Conservation (phyloP, 495 filamentous ascomycete genomes). For the Aspergillus diversus region DNA sequence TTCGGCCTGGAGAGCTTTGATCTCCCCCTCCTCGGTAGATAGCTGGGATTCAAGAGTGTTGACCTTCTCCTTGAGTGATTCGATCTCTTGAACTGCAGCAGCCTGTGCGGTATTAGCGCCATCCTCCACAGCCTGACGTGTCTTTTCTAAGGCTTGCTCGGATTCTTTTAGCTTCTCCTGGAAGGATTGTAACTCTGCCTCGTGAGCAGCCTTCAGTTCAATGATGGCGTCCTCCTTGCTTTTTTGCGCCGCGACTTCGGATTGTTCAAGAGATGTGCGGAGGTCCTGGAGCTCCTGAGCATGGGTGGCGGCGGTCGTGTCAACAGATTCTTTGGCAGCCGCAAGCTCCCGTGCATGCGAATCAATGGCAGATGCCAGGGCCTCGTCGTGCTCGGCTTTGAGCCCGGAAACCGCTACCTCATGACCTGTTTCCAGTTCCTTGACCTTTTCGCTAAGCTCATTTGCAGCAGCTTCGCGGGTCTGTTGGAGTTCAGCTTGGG, state of each 20-base stretch:
- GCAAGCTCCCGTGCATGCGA: constrained; percentile 44
- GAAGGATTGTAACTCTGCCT: constrained; percentile 38
- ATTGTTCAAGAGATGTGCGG: constrained; percentile 44
- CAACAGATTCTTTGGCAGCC: constrained; percentile 37
- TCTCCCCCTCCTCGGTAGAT: constrained; percentile 40
- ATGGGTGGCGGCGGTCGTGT: constrained; percentile 38
- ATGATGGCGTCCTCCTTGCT: constrained; percentile 34
- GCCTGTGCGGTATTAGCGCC: constrained; percentile 39
- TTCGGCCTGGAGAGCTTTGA: constrained; percentile 46
- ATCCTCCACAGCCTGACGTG: constrained; percentile 43
- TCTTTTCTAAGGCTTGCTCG: constrained; percentile 38
- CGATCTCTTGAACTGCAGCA: constrained; percentile 45
- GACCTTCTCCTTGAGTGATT: constrained; percentile 46
- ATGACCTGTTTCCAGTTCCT: constrained; percentile 47
- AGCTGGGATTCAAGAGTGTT: constrained; percentile 43
- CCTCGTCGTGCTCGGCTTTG: constrained; percentile 42
- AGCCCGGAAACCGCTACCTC: constrained; percentile 38
- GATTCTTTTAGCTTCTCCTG: constrained; percentile 40
- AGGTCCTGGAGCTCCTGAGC: constrained; percentile 46
- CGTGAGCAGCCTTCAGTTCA: constrained; percentile 44
- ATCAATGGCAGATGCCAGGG: constrained; percentile 33
- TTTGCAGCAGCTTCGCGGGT: constrained; percentile 35
- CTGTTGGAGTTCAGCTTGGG: constrained; percentile 42
- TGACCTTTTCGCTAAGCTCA: constrained; percentile 38
- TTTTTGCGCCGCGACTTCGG: constrained; percentile 38